phyloP scores from a whole-genome alignment of 164 flowering plant species.

The Chimonanthus salicifolius region DNA sequence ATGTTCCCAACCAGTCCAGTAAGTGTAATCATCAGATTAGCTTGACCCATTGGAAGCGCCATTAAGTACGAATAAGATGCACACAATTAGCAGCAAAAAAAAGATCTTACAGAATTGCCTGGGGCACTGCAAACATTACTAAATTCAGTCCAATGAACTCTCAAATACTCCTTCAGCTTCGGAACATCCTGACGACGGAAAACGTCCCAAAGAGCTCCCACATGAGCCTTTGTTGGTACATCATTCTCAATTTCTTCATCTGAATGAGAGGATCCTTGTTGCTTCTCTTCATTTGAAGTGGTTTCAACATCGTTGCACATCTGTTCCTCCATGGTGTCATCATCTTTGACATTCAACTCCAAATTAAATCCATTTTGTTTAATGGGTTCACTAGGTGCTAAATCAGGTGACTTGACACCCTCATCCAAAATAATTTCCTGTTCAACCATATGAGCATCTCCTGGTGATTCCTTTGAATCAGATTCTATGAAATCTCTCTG shows the following conservation, averaged over 20 bases:
- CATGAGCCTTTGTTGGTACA: slow-evolving; percentile 18
- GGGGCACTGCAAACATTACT: slow-evolving; percentile 19
- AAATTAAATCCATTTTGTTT: slow-evolving; percentile 20
- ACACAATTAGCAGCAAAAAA: slow-evolving; percentile 1
- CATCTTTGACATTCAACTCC: slow-evolving; percentile 20
- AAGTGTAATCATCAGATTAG: background rate
- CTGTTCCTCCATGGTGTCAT: slow-evolving; percentile 35
- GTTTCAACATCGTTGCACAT: slow-evolving; percentile 13
- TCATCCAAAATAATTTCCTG: slow-evolving; percentile 18
- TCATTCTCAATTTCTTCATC: slow-evolving; percentile 15
- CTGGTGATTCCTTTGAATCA: slow-evolving; percentile 21
- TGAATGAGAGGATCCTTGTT: slow-evolving; percentile 17
- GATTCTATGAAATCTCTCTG: slow-evolving; percentile 27
- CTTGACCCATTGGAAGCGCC: background rate
- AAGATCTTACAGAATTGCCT: slow-evolving; percentile 36
- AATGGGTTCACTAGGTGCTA: slow-evolving; percentile 22
- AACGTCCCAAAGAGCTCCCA: slow-evolving; percentile 81
- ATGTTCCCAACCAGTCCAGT: background rate
- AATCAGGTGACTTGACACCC: slow-evolving; percentile 28
- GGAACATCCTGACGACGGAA: slow-evolving; percentile 82
- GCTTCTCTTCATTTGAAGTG: slow-evolving; percentile 25
- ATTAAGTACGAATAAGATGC: background rate
- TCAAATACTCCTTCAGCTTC: slow-evolving; percentile 60
- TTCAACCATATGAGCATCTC: slow-evolving; percentile 14
- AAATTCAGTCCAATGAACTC: slow-evolving; percentile 43